Evolutionary conservation across 2,329 filamentous ascomycete genomes (phyloP), one percentile per base, ranked within the genome.

Genomic region (Chaetothyriales sp.): DNA sequence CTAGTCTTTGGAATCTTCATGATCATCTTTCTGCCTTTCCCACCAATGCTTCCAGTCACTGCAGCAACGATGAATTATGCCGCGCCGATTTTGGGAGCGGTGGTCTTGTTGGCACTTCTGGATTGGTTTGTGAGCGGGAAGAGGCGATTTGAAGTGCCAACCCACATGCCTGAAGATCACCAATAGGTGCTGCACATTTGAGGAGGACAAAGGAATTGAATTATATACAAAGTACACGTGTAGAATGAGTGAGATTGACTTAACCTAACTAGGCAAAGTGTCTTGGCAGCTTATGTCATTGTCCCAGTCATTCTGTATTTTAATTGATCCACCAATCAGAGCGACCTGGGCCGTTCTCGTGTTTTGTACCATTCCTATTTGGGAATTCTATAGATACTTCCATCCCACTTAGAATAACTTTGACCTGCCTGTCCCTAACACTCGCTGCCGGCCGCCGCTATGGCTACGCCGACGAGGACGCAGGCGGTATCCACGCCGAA

Each of bases 1-100:
- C 68, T 78, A 4, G 44, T 73, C 0, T 79, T 73, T 57, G 63
- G 79, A 2, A 59, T 74, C 1, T 79, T 79, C 50, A 71, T 73
- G 2, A 71, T 70, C 22, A 73, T 78, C 49, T 75, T 74, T 0
- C 77, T 78, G 59, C 79, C 78, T 51, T 75, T 79, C 51, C 76
- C 77, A 0, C 70, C 67, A 0, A 59, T 68, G 0, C 68, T 62
- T 5, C 77, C 76, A 0, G 74, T 79, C n/a, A 67, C 64, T 1
- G 66, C 66, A 32, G 68, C 74, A 22, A 76, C 75, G 36, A 79
- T 79, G 76, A 79, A 59, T 43, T 59, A 59, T 55, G 78, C 74
- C 0, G 72, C 69, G 19, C 76, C 76, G 0, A 76, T 76, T 0
- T 71, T 78, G 26, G 76, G 75, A 0, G 65, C 75, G 1, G 72